A percentile compares a stretch with the other conserved stretches of the same genome.
These are phyloP conservation scores for Phytophthora hibernalis DNA, from an alignment of 352 stramenopile species.

Conservation along the genomic window DNA sequence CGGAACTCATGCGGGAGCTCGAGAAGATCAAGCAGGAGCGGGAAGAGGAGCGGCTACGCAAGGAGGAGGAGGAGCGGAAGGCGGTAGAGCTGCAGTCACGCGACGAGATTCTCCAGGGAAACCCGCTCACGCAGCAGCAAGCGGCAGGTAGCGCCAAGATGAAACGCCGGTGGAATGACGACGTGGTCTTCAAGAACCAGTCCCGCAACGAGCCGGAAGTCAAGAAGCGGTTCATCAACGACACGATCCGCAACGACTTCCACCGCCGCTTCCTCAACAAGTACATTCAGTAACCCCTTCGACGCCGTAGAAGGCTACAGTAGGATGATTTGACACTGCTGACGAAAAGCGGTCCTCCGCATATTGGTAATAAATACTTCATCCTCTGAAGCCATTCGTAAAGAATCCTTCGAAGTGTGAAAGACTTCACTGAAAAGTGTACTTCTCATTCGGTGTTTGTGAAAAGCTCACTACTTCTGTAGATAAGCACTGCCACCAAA, in stretches of 20 bases:
- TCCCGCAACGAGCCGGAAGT: conserved; percentile 94
- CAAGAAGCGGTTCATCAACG: conserved; percentile 99
- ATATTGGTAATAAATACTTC: too few relatives aligned
- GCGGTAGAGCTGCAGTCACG: conserved; percentile 82
- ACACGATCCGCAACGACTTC: conserved; percentile 99
- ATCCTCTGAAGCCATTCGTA: too few relatives aligned
- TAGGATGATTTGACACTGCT: neutral
- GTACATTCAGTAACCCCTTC: conserved; percentile 83
- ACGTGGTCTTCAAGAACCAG: conserved; percentile 99
- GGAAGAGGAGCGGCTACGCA: conserved; percentile 92
- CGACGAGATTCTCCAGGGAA: conserved; percentile 94
- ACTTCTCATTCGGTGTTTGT: too few relatives aligned
- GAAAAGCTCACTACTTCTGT: too few relatives aligned
- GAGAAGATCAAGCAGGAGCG: conserved; percentile 98
- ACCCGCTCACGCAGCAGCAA: conserved; percentile 88
- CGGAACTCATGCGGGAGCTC: conserved; percentile 96
- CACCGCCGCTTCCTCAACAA: conserved; percentile 99
- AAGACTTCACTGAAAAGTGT: too few relatives aligned
- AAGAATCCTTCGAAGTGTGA: too few relatives aligned
- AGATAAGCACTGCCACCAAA: too few relatives aligned
- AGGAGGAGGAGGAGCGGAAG: conserved; percentile 89
- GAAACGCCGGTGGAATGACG: conserved; percentile 99
- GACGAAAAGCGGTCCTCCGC: too few relatives aligned
- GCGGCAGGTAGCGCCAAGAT: conserved; percentile 65
- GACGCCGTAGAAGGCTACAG: neutral